Base-by-base conservation (phyloP, 768 basidiomycete species). In the Pleurotus djamor region DNA sequence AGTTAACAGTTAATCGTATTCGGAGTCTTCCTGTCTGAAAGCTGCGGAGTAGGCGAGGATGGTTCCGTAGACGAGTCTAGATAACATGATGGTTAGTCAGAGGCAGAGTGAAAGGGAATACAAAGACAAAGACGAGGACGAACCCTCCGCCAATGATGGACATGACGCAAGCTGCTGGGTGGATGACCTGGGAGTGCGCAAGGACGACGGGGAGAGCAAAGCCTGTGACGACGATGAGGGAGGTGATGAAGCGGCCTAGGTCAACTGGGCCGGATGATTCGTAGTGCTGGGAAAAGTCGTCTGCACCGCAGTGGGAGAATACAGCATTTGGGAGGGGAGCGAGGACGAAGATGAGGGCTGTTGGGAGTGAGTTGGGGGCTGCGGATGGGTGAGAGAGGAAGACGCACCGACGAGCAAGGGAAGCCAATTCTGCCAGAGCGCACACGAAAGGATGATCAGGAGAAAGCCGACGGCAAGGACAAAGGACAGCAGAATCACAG, bases 381-480 rank as follows among this genome's bases (percentile, higher is more conserved):
- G 36, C n/a, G 41, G 16, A 48, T 21, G 28, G 16, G 41, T 56
- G 28, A 43, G 41, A 37, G 17, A 16, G 16, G 9, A 16, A 13
- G 56, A 79, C 91, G 63, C 65, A 97, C 97, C 97, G 63, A 98
- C 96, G 63, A 98, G 82, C 52, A 99, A 80, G 36, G 97, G 97
- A 17, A 98, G 80, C 97, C 97, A 99, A 72, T 99, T 99, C 12
- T 86, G 77, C 89, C 90, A 98, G 34, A 98, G 78, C 5, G 97
- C 97, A 71, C 97, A 98, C 1, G 94, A 94, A 21, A 99, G 87
- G 72, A 99, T 99, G 68, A 98, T 92, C 69, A 98, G 85, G 59
- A 99, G 77, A 78, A 99, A 99, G n/a, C 97, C 97, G 13, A 96
- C 83, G 5, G 97, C 97, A 52, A 99, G 88, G 56, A 98, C 93